Evolutionary conservation across 2,329 filamentous ascomycete genomes (phyloP), one percentile per base, ranked within the genome.

Genomic region (Pestalotiopsis sp.): DNA sequence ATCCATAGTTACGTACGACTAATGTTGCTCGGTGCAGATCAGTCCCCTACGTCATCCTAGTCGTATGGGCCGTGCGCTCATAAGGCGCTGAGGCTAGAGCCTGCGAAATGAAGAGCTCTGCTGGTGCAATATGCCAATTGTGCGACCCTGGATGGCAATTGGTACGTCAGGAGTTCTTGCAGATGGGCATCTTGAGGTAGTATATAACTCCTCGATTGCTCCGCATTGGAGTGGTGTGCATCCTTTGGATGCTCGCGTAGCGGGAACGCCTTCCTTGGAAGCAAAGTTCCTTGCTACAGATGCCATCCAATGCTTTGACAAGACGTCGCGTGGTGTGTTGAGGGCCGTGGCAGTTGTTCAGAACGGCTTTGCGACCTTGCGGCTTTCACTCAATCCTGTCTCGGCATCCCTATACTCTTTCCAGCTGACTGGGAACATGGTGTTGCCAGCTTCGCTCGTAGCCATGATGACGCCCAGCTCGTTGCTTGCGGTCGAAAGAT

Each of bases 381-480:
- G 90, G 72, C 82, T 82, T 85, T 98, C 96, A 72, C 85, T 89
- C 59, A 84, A 76, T 3, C 94, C 94, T 6, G 91, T 97, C 75
- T 91, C 89, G 0, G 90, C 89, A 82, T 98, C 95, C 76, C 88
- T 88, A 82, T 97, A 97, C 81, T 98, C 95, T 82, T 91, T 97
- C 96, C 96, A 99, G 80, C 91, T 97, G 66, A 97, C 88, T 1
- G 96, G 95, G 75, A 92, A 92, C 94, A 98, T 97, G 74, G 92
- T 88, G 80, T 97, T 95, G 1, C 94, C 94, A 2, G 87, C 88
- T 78, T 97, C 94, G 77, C 94, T 97, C 73, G 88, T 91, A 10
- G 95, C 96, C 89, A 98, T 93, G 52, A 99, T 92, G 68, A 98
- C 95, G 2, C 96, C 96, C 55, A 97, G 85, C 77, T 97, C 92